Conservation (phyloP, 805 yeast species). For the Starmerella potacharoeniae region DNA sequence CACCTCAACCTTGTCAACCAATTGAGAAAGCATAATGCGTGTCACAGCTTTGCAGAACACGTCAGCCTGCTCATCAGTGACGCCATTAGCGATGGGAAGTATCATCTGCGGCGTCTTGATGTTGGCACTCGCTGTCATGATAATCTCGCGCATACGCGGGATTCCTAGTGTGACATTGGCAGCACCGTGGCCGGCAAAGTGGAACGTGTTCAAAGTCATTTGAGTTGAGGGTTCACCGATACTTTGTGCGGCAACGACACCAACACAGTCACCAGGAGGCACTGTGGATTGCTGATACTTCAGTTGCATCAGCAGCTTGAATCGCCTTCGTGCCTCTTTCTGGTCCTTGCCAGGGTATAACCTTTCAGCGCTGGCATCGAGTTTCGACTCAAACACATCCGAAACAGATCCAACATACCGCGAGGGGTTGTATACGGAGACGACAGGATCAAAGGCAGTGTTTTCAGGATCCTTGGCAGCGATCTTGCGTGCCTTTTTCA, state of each 20-base stretch:
- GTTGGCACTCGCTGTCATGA: conserved; percentile 94
- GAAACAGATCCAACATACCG: conserved; percentile 88
- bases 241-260: conserved; percentile 95
- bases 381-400: conserved; percentile 70
- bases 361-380: conserved; percentile 55
- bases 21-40: conserved; percentile 73
- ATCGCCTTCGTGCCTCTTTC: conserved; percentile 57
- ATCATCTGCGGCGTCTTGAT: conserved; percentile 99
- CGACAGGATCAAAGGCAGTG: conserved; percentile 73
- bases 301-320: conserved; percentile 93
- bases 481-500: conserved; percentile 70
- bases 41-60: conserved; percentile 86
- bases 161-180: conserved; percentile 99
- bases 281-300: conserved; percentile 94
- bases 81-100: conserved; percentile 69
- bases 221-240: conserved; percentile 99
- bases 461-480: conserved; percentile 41
- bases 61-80: conserved; percentile 78
- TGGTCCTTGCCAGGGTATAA: conserved; percentile 35
- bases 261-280: conserved; percentile 96
- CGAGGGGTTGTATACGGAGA: conserved; percentile 77
- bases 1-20: conserved; percentile 72
- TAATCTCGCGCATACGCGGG: conserved; percentile 99
- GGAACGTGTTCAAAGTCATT: conserved; percentile 95
- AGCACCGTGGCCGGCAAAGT: conserved; percentile 99